Base-by-base conservation (phyloP, 2,329 filamentous ascomycete species). In the Byssochlamys sp. region DNA sequence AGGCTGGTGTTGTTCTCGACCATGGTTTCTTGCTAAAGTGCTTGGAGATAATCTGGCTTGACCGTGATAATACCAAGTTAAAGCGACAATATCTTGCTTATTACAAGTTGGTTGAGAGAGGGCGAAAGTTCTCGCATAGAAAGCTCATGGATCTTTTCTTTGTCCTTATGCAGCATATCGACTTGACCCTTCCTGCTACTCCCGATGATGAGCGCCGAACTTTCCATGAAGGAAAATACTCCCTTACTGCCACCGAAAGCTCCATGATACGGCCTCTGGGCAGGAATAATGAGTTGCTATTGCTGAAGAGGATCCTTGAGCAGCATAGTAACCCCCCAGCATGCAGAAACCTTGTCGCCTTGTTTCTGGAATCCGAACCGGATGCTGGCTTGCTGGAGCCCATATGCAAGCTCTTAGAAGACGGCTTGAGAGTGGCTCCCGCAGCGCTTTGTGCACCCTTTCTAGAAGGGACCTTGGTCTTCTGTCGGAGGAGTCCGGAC, bases 271-370 rank as follows among this genome's bases (percentile, higher is more conserved):
- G 65, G 26, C 61, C 70, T n/a, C 33, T 69, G 11, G 73, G 73
- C 9, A 60, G 61, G 27, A 67, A 68, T n/a, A 65, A 64, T 12
- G 69, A 72, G 35, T 59, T 76, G 33, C 55, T 69, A 11, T 48
- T 76, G 55, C 68, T 87, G 26, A 83, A 85, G 66, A 89, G 87
- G 67, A 76, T 91, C 27, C 76, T 91, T 28, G 75, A 77, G 24
- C 77, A 87, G 53, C 80, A 86, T 60, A 81, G 86, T 65, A 84
- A 84, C 56, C 69, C 72, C 0, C 61, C 67, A 1, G 75, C 76
- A 2, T 83, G 81, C 1, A 76, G 80, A 54, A 74, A 72, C 11
- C 86, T 91, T 55, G 68, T 91, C 53, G 71, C 71, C 39, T 75
- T 78, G 2, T 75, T 90, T 35, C 71, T 88, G 49, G 71, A 75